Conservation (phyloP, 2,329 filamentous ascomycete genomes). For the Huntiella bhutanensis region DNA sequence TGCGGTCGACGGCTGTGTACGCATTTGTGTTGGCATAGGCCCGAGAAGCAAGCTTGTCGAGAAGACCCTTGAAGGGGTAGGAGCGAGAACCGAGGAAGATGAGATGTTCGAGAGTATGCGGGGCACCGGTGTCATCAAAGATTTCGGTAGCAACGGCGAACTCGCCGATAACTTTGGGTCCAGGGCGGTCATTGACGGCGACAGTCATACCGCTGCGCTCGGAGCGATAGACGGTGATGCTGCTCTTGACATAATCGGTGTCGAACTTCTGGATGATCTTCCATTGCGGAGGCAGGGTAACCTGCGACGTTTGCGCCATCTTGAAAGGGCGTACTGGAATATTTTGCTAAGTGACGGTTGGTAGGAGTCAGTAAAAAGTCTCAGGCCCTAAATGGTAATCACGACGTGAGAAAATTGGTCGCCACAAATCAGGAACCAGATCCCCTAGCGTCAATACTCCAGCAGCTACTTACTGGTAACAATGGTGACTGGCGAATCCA, state of each 20-base stretch:
- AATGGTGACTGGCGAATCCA: too few species aligned
- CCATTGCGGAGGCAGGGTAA: slow-evolving; percentile 10
- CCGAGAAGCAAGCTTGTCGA: slow-evolving; percentile 83
- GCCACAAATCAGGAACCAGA: too few species aligned
- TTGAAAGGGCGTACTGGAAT: background rate
- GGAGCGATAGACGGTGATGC: slow-evolving; percentile 90
- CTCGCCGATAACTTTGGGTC: slow-evolving; percentile 88
- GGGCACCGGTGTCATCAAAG: slow-evolving; percentile 87
- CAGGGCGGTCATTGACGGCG: slow-evolving; percentile 75
- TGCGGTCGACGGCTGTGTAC: slow-evolving; percentile 93
- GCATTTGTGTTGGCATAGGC: slow-evolving; percentile 92
- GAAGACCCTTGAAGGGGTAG: slow-evolving; percentile 84
- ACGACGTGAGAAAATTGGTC: too few species aligned
- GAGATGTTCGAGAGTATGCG: slow-evolving; percentile 67
- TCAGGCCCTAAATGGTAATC: too few species aligned
- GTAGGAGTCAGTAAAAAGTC: too few species aligned
- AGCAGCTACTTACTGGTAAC: too few species aligned
- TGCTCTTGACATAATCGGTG: slow-evolving; percentile 74
- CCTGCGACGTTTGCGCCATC: slow-evolving; percentile 6
- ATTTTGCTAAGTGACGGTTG: too few species aligned
- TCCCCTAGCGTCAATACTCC: too few species aligned
- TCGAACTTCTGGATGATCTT: slow-evolving; percentile 57
- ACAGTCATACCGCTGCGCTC: slow-evolving; percentile 87
- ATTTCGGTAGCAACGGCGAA: slow-evolving; percentile 95
- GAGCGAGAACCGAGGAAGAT: slow-evolving; percentile 82